Evolutionary conservation across 306 rosid genomes (phyloP).

Genomic region (Dryas alaskensis): DNA sequence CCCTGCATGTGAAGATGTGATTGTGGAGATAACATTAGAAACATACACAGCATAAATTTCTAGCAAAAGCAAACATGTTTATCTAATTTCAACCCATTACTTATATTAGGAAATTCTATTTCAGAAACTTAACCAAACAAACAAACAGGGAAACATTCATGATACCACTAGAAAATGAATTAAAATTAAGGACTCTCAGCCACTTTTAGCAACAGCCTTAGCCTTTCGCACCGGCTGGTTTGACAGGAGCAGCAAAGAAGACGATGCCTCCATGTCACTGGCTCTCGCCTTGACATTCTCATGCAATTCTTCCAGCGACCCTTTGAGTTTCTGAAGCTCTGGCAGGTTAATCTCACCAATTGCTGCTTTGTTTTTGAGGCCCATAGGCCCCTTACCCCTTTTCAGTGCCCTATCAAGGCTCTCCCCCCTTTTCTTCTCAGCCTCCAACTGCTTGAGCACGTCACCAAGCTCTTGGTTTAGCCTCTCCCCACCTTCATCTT

Average conservation of each 20-base stretch:
- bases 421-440: conserved; percentile 35
- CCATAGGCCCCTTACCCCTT: background rate
- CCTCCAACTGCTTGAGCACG: conserved; percentile 18
- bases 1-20: background rate
- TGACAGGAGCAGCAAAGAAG: conserved; percentile 42
- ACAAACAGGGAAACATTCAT: background rate
- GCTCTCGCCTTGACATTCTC: conserved; percentile 18
- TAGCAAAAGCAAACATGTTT: background rate
- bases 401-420: conserved; percentile 24
- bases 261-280: conserved; percentile 44
- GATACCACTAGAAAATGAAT: background rate
- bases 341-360: conserved; percentile 3
- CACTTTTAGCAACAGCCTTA: conserved; percentile 22
- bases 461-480: conserved; percentile 24
- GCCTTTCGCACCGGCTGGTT: conserved; percentile 9
- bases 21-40: background rate
- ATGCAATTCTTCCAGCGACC: conserved; percentile 14
- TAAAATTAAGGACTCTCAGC: background rate
- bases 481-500: conserved; percentile 8
- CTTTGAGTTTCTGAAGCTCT: conserved; percentile 26
- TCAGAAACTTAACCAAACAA: background rate
- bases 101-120: background rate
- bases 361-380: background rate
- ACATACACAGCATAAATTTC: background rate
- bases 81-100: background rate